Percentiles rank a stretch among this genome's conserved stretches.
These are phyloP conservation scores for Verbena officinalis DNA, from an alignment of 257 asterid genomes.

Conservation along the genomic window DNA sequence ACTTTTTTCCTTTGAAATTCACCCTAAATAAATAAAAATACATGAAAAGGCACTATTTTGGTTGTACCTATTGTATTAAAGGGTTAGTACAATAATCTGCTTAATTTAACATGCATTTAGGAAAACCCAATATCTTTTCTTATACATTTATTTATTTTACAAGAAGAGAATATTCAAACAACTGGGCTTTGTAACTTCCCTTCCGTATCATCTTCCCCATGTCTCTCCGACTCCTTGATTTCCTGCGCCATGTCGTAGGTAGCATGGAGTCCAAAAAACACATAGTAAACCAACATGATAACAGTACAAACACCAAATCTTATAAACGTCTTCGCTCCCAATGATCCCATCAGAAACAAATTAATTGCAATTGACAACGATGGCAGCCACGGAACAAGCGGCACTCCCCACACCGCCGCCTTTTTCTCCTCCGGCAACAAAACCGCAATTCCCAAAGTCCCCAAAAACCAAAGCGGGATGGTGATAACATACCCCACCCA, in stretches of 20 bases:
- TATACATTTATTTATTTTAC: neutral
- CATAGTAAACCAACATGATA: constrained; percentile 51
- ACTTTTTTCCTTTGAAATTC: no score
- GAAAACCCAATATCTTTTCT: neutral
- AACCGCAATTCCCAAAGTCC: constrained; percentile 47
- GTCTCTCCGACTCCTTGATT: constrained; percentile 33
- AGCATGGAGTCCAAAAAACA: constrained; percentile 57
- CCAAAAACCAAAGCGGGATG: constrained; percentile 52
- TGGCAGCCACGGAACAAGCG: constrained; percentile 69
- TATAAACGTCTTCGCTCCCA: constrained; percentile 51
- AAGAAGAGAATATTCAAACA: neutral
- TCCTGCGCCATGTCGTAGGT: constrained; percentile 59
- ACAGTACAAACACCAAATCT: constrained; percentile 50
- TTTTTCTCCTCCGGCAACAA: constrained; percentile 48
- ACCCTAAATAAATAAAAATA: no score
- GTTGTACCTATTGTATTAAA: no score
- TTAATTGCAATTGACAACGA: constrained; percentile 59
- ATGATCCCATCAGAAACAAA: constrained; percentile 66
- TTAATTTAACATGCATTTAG: neutral
- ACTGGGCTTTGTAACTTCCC: constrained; percentile 9
- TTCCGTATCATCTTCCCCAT: constrained; percentile 21
- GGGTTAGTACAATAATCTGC: neutral
- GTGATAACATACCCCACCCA: constrained; percentile 56
- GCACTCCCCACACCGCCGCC: constrained; percentile 65
- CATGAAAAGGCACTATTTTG: neutral